These are phyloP conservation scores for Chaetoscypha palmicola DNA, from an alignment of 2,329 filamentous ascomycete genomes.

Conservation along the genomic window DNA sequence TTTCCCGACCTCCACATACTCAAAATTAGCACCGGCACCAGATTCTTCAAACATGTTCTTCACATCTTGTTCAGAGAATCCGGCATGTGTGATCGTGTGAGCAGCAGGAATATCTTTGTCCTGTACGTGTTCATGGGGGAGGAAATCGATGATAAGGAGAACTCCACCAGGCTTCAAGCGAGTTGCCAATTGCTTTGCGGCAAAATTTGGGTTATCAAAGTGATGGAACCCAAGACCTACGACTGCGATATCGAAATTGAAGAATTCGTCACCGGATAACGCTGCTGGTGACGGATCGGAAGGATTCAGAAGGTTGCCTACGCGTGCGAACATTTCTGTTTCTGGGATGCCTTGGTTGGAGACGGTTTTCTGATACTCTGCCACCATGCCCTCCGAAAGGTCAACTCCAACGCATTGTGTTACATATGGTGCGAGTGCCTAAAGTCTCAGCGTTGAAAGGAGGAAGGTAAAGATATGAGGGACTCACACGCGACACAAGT, in stretches of 20 bases:
- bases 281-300: slow-evolving; percentile 42
- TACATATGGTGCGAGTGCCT: slow-evolving; percentile 55
- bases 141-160: slow-evolving; percentile 61
- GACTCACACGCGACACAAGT: slow-evolving; percentile 52
- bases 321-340: slow-evolving; percentile 48
- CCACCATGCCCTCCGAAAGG: slow-evolving; percentile 63
- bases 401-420: slow-evolving; percentile 62
- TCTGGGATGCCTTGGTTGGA: slow-evolving; percentile 44
- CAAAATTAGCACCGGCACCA: slow-evolving; percentile 51
- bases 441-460: background rate
- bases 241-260: slow-evolving; percentile 60
- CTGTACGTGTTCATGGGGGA: slow-evolving; percentile 40
- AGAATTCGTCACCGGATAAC: slow-evolving; percentile 50
- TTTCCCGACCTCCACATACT: slow-evolving; percentile 34
- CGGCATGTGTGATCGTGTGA: slow-evolving; percentile 56
- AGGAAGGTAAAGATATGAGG: slow-evolving; percentile 1
- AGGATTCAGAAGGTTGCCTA: slow-evolving; percentile 49
- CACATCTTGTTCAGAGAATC: slow-evolving; percentile 56
- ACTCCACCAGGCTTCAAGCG: slow-evolving; percentile 60
- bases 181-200: slow-evolving; percentile 50
- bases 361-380: slow-evolving; percentile 56
- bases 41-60: slow-evolving; percentile 56
- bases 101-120: slow-evolving; percentile 29
- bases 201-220: slow-evolving; percentile 56
- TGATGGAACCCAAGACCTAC: slow-evolving; percentile 61